Percentiles rank a stretch among this genome's conserved stretches.
Conservation (phyloP, 1,284 basidiomycete genomes). For the Coniophora puteana region DNA sequence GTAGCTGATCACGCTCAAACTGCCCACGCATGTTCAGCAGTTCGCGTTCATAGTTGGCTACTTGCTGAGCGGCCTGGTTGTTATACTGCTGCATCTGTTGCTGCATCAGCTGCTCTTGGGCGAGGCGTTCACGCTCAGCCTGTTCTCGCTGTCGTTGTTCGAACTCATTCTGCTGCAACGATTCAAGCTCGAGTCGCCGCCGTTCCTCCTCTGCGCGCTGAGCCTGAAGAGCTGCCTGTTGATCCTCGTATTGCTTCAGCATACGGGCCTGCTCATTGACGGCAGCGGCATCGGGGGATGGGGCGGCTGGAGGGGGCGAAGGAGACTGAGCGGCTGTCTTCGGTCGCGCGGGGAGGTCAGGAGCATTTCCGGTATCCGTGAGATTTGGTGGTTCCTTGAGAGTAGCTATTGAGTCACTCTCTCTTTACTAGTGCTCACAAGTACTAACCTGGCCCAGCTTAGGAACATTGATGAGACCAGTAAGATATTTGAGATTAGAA, state of each 20-base stretch:
- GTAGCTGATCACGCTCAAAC: constrained; percentile 97
- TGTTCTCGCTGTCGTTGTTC: constrained; percentile 89
- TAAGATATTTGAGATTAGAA: constrained; percentile 94
- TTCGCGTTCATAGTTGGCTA: constrained; percentile 85
- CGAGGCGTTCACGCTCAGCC: constrained; percentile 82
- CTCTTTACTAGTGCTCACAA: neutral
- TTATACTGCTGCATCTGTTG: constrained; percentile 78
- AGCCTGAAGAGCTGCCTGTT: constrained; percentile 80
- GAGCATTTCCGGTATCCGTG: constrained; percentile 77
- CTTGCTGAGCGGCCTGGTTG: constrained; percentile 66
- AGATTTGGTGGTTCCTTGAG: constrained; percentile 89
- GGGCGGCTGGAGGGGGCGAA: constrained; percentile 61
- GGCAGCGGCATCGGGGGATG: constrained; percentile 71
- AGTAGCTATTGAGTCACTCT: neutral
- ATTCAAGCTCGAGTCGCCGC: constrained; percentile 73
- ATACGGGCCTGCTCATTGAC: constrained; percentile 93
- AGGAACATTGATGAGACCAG: constrained; percentile 93
- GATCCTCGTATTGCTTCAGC: constrained; percentile 96
- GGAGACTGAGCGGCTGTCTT: constrained; percentile 55
- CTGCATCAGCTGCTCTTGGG: constrained; percentile 84
- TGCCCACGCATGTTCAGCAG: constrained; percentile 93
- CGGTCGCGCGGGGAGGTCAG: constrained; percentile 87
- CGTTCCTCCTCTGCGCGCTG: constrained; percentile 84
- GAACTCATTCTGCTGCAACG: constrained; percentile 85
- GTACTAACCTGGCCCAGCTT: constrained; percentile 81